Percentiles rank a stretch among this genome's conserved stretches.
Evolutionary conservation across 306 rosid genomes (phyloP).

Genomic region (Crotalaria pallida): DNA sequence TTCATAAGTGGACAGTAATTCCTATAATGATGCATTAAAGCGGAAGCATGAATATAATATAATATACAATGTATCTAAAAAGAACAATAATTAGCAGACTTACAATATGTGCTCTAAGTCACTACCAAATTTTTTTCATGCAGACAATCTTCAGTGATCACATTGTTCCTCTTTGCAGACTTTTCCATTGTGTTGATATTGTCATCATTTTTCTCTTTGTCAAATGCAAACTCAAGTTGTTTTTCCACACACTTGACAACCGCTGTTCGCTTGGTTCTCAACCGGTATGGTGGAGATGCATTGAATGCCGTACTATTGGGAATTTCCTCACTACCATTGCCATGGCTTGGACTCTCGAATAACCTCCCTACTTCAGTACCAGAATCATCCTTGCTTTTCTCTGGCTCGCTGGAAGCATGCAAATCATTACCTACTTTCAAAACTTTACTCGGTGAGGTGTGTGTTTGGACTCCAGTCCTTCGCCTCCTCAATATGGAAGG

Average conservation of each 20-base stretch:
- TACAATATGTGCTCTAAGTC: constrained; percentile 47
- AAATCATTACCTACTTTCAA: constrained; percentile 34
- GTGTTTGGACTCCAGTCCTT: constrained; percentile 35
- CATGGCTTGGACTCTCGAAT: constrained; percentile 47
- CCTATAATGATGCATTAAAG: background rate
- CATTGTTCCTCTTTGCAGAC: constrained; percentile 34
- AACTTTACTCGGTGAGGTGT: constrained; percentile 34
- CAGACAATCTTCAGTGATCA: constrained; percentile 40
- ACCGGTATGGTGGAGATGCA: constrained; percentile 92
- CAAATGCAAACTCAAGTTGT: constrained; percentile 80
- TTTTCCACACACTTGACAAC: constrained; percentile 83
- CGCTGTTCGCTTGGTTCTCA: constrained; percentile 78
- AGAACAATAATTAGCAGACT: constrained; percentile 28
- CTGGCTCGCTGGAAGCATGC: constrained; percentile 34
- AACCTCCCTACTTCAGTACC: constrained; percentile 39
- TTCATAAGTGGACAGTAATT: background rate
- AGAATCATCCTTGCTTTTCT: constrained; percentile 29
- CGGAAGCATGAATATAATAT: constrained; percentile 10
- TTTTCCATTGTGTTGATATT: constrained; percentile 29
- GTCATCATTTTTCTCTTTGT: constrained; percentile 50
- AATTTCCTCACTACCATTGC: constrained; percentile 26
- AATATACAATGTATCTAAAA: constrained; percentile 7
- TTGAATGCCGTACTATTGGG: constrained; percentile 56
- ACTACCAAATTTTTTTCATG: constrained; percentile 49
- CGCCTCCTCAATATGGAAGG: constrained; percentile 92